Percentiles rank a stretch among this genome's conserved stretches.
Conservation (phyloP, 305 asterid species). For the Petunia hybrid region DNA sequence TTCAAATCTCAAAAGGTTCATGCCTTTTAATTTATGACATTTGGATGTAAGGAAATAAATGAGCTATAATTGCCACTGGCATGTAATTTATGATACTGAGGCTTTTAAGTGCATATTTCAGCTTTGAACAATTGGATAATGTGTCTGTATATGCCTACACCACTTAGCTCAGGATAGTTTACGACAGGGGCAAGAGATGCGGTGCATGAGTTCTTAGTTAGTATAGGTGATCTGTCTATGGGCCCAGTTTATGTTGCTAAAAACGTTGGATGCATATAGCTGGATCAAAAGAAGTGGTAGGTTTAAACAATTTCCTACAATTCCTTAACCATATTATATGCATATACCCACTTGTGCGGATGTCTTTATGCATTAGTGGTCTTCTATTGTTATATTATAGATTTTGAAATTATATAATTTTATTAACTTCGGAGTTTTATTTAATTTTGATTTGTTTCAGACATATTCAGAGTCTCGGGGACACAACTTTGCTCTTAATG, state of each 20-base stretch:
- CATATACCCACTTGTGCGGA: not conserved
- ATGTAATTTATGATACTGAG: not conserved
- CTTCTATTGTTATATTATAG: not conserved
- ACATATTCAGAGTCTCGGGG: conserved; percentile 89
- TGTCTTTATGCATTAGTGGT: conserved; percentile 3
- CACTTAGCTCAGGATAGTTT: not conserved
- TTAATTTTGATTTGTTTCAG: conserved; percentile 52
- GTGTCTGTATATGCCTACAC: not conserved
- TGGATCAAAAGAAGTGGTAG: not conserved
- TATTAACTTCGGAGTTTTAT: not conserved
- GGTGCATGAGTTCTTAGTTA: not conserved
- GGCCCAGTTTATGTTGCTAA: not conserved
- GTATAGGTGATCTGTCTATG: not conserved
- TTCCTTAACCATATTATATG: conserved; percentile 17
- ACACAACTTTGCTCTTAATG: conserved; percentile 85
- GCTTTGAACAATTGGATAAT: not conserved
- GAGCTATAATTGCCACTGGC: not conserved
- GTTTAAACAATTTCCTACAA: not conserved
- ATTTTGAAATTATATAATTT: not conserved
- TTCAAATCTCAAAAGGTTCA: not conserved
- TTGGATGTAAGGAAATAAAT: not conserved
- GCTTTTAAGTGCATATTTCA: not conserved
- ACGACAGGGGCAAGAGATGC: conserved; percentile 3
- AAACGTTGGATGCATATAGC: not conserved
- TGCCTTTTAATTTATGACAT: not conserved